Percentiles rank a stretch among this genome's conserved stretches.
phyloP scores from a whole-genome alignment of 371 early-diverging fungal species.

The Homolaphlyctis polyrhiza region DNA sequence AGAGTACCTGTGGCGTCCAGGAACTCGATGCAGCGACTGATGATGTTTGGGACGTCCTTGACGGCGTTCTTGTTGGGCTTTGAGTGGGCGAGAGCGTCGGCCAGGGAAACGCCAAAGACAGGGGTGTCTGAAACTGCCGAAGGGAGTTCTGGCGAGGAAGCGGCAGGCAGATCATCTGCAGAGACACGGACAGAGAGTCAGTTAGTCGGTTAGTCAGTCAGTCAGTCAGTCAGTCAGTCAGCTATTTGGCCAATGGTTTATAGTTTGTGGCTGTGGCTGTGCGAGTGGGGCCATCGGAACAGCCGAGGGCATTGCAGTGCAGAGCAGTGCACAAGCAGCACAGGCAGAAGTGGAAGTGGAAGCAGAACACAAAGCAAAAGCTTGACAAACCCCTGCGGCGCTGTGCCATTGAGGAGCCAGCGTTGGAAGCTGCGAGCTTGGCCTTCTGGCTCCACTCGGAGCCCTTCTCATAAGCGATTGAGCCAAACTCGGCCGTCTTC shows the following conservation, averaged over 20 bases:
- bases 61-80: not conserved
- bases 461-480: constrained; percentile 12
- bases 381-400: not conserved
- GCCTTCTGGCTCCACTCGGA: constrained; percentile 11
- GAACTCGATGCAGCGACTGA: constrained; percentile 31
- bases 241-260: not conserved
- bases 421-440: not conserved
- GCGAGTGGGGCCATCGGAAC: too few species aligned
- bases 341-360: too few species aligned
- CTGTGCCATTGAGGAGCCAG: not conserved
- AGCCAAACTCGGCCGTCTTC: constrained; percentile 9
- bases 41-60: constrained; percentile 21
- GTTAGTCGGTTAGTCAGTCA: too few species aligned
- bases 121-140: not conserved
- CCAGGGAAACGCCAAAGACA: constrained; percentile 16
- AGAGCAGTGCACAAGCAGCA: too few species aligned
- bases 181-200: too few species aligned
- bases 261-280: too few species aligned
- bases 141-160: not conserved
- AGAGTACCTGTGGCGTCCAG: constrained; percentile 17
- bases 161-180: too few species aligned
- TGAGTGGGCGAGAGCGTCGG: constrained; percentile 7
- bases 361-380: too few species aligned
- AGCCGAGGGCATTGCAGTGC: too few species aligned
- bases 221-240: not conserved